Evolutionary conservation across 306 rosid species (phyloP).

Genomic region (Pachyrhizus erosus): DNA sequence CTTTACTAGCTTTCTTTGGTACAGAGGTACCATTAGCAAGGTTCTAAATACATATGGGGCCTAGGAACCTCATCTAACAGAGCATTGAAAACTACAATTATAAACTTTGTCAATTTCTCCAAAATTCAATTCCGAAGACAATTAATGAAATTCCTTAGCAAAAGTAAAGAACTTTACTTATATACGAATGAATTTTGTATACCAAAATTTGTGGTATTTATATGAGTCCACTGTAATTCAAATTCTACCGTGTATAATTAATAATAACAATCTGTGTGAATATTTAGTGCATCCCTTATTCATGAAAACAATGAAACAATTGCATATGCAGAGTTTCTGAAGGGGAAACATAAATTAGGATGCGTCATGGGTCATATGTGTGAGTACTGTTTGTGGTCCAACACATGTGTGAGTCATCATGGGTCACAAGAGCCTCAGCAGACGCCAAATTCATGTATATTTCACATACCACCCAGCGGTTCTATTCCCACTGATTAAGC

Average conservation of each 20-base stretch:
- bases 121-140: conserved; percentile 13
- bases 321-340: conserved; percentile 31
- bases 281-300: background rate
- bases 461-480: conserved; percentile 36
- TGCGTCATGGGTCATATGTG: conserved; percentile 32
- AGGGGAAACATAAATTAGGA: conserved; percentile 30
- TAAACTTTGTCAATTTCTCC: conserved; percentile 39
- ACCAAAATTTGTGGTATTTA: background rate
- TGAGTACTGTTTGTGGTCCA: conserved; percentile 46
- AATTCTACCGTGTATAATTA: background rate
- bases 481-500: conserved; percentile 26
- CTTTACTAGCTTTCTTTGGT: conserved; percentile 46
- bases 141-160: conserved; percentile 8
- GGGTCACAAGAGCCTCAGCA: conserved; percentile 22
- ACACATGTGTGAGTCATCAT: conserved; percentile 8
- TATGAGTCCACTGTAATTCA: conserved; percentile 1
- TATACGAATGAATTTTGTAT: background rate
- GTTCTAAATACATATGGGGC: conserved; percentile 55
- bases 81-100: conserved; percentile 38
- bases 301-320: conserved; percentile 18
- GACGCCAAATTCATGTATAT: conserved; percentile 25
- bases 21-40: conserved; percentile 39
- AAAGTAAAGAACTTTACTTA: background rate
- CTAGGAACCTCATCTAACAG: conserved; percentile 24
- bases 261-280: background rate